Percentiles rank a stretch among this genome's conserved stretches.
Conservation (phyloP, 768 basidiomycete genomes). For the Leucosporidium scottii region DNA sequence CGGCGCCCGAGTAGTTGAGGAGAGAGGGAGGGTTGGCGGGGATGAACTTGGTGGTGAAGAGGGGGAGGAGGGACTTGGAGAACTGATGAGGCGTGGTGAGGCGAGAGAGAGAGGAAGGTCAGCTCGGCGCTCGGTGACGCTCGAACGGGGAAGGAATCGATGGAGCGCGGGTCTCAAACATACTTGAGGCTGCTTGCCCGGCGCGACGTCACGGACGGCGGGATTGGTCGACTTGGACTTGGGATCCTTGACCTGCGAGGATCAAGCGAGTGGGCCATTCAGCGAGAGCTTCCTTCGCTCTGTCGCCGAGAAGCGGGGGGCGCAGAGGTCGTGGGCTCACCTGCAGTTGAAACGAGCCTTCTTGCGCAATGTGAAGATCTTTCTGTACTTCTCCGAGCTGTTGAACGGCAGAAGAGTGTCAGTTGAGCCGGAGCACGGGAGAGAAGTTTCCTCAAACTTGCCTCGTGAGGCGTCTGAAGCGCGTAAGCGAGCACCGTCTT, state of each 20-base stretch:
- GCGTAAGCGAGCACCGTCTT: slow-evolving; percentile 49
- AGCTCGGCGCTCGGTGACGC: too few species aligned
- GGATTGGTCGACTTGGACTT: slow-evolving; percentile 45
- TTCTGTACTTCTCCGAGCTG: slow-evolving; percentile 52
- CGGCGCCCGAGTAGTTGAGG: slow-evolving; percentile 53
- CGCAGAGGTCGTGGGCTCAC: slow-evolving; percentile 28
- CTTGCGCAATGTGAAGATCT: slow-evolving; percentile 52
- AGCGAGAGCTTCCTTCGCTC: too few species aligned
- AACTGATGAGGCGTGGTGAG: background rate
- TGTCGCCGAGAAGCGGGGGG: too few species aligned
- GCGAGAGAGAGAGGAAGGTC: background rate
- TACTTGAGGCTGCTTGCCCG: slow-evolving; percentile 18
- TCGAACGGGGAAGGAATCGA: too few species aligned
- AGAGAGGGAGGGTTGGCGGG: slow-evolving; percentile 51
- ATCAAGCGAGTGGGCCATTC: background rate
- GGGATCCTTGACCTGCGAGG: slow-evolving; percentile 52
- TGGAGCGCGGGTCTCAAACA: background rate
- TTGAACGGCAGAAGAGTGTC: slow-evolving; percentile 35
- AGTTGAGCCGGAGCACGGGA: too few species aligned
- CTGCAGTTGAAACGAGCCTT: slow-evolving; percentile 55
- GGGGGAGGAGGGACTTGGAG: slow-evolving; percentile 21
- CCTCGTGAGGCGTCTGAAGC: slow-evolving; percentile 43
- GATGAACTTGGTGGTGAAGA: slow-evolving; percentile 49
- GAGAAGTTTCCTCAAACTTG: slow-evolving; percentile 42
- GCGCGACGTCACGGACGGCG: slow-evolving; percentile 40